Percentiles rank a stretch among this genome's conserved stretches.
Evolutionary conservation across 2,329 filamentous ascomycete species (phyloP).

Genomic region (Colletotrichum liriopes): DNA sequence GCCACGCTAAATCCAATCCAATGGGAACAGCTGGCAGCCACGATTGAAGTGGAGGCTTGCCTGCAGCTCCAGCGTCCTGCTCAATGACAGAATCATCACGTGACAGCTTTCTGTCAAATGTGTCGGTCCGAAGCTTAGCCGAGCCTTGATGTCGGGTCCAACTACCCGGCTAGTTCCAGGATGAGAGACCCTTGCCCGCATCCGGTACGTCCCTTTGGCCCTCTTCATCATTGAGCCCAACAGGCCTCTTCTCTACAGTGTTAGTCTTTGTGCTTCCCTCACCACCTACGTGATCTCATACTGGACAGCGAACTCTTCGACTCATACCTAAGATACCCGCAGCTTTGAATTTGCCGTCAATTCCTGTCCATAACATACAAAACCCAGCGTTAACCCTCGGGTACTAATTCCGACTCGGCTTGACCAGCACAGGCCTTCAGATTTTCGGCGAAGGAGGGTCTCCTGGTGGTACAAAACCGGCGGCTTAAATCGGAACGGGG

Average conservation of each 20-base stretch:
- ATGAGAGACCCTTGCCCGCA: conserved; percentile 37
- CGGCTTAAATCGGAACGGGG: conserved; percentile 43
- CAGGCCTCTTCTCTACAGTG: conserved; percentile 25
- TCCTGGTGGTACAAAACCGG: conserved; percentile 12
- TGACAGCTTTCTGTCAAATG: background rate
- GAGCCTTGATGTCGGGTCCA: conserved; percentile 15
- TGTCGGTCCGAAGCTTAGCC: conserved; percentile 40
- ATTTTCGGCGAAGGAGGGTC: conserved; percentile 28
- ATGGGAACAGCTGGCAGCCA: conserved; percentile 31
- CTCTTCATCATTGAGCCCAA: conserved; percentile 24
- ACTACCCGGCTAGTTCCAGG: conserved; percentile 10
- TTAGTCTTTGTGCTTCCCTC: conserved; percentile 21
- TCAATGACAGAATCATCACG: conserved; percentile 27
- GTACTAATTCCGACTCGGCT: background rate
- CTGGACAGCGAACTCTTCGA: conserved; percentile 2
- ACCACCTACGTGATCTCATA: conserved; percentile 5
- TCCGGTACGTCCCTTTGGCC: conserved; percentile 35
- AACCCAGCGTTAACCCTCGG: background rate
- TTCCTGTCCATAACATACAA: background rate
- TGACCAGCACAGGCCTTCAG: conserved; percentile 35
- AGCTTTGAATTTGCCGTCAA: background rate
- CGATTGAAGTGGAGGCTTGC: conserved; percentile 22
- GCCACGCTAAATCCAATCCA: conserved; percentile 30
- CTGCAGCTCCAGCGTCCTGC: conserved; percentile 2
- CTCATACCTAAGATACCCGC: background rate